Percentiles rank a stretch among this genome's conserved stretches.
Evolutionary conservation across 2,329 filamentous ascomycete genomes (phyloP).

Genomic region (Colletotrichum liriopes): DNA sequence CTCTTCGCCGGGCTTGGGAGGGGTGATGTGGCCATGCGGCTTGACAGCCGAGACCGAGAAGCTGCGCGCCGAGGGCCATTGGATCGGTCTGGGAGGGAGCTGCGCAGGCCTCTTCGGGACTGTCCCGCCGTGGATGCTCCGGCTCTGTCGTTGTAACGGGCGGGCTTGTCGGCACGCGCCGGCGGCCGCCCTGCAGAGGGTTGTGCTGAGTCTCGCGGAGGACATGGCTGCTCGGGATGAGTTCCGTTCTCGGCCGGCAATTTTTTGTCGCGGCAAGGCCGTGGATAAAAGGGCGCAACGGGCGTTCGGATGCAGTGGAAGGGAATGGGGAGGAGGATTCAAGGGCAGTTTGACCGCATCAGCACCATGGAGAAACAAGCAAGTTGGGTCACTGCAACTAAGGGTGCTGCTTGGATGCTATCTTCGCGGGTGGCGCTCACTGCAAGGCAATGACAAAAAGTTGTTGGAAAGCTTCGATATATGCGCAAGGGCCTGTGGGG

Average conservation of each 20-base stretch:
- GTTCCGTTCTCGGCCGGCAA: conserved; percentile 26
- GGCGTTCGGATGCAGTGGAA: not conserved
- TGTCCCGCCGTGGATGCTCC: conserved; percentile 16
- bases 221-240: conserved; percentile 25
- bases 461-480: conserved; percentile 37
- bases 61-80: conserved; percentile 53
- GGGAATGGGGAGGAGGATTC: not conserved
- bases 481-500: conserved; percentile 39
- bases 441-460: conserved; percentile 20
- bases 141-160: conserved; percentile 44
- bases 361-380: not conserved
- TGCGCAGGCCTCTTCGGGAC: conserved; percentile 8
- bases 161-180: conserved; percentile 50
- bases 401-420: conserved; percentile 3
- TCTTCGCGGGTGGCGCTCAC: conserved; percentile 23
- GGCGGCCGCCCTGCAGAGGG: conserved; percentile 53
- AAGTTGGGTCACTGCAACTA: conserved; percentile 1
- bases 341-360: not conserved
- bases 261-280: conserved; percentile 6
- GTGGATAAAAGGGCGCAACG: not conserved
- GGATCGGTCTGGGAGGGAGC: conserved; percentile 11
- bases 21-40: conserved; percentile 84
- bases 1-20: conserved; percentile 94
- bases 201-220: conserved; percentile 38
- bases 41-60: conserved; percentile 77